Base-by-base conservation (phyloP, 2,329 filamentous ascomycete species). In the Stachybotrys chartarum region DNA sequence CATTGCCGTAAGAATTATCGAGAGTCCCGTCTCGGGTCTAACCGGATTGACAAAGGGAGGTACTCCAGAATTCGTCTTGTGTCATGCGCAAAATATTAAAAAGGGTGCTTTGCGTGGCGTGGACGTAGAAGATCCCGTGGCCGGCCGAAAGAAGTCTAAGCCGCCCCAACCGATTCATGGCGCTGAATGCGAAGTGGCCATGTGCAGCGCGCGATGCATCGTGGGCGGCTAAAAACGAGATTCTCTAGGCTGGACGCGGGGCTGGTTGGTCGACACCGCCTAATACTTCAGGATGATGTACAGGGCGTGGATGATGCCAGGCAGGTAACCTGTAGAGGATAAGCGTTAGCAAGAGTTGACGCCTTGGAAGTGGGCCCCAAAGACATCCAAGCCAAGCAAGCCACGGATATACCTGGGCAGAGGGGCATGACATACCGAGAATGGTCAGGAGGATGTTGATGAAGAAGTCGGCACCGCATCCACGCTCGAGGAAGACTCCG, bases 231-330 rank as follows among this genome's bases (percentile, higher is more conserved):
- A 4, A 24, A 24, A 24, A 24, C 24, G 24, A 24, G 24, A 24
- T 24, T 24, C 24, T 24, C 24, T 39, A 55, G 44, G 53, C 56
- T 54, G 57, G 55, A 49, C 51, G 57, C 56, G 53, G 54, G 54
- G 50, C 56, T 5, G 35, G 35, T 10, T 42, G 35, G 35, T 10
- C 35, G 35, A 42, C 14, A 42, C 10, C 35, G 55, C 58, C 65
- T 90, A 95, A 72, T 91, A 93, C 76, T 93, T 94, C 67, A 94
- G 80, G 64, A 96, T 94, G 68, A 96, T 92, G 82, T 94, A 96
- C 78, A 96, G 77, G 59, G 91, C 91, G 79, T 96, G 91, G 73
- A 96, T 90, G 77, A 96, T 92, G 73, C 91, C 89, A 61, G 87
- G 88, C 67, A 92, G 81, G 70, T 80, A 80, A 68, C 76, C 76